Percentiles rank a stretch among this genome's conserved stretches.
phyloP scores from a whole-genome alignment of 352 stramenopile species.

The Pythium insidiosum region DNA sequence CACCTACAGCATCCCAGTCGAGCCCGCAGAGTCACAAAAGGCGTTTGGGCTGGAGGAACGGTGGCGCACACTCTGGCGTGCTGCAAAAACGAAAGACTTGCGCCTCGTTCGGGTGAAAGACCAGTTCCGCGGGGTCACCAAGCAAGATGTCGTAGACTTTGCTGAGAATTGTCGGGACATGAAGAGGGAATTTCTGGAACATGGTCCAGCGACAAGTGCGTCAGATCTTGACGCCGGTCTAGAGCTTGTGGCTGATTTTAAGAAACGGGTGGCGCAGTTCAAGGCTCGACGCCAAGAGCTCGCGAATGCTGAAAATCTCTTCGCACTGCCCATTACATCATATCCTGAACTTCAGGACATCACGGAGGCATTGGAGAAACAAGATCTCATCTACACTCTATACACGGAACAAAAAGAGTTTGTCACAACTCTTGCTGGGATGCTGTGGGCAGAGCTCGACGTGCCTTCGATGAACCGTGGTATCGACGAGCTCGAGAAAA shows the following conservation, averaged over 20 bases:
- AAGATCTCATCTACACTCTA: conserved; percentile 86
- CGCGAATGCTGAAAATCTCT: conserved; percentile 92
- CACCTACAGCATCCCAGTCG: conserved; percentile 74
- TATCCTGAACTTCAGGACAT: conserved; percentile 89
- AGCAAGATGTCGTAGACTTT: conserved; percentile 87
- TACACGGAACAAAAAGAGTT: conserved; percentile 94
- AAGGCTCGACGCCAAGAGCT: conserved; percentile 82
- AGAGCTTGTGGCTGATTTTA: conserved; percentile 82
- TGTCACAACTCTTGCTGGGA: conserved; percentile 78
- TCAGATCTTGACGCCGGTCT: conserved; percentile 86
- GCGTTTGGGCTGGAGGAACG: conserved; percentile 75
- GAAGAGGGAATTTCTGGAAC: conserved; percentile 81
- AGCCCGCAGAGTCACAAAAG: conserved; percentile 47
- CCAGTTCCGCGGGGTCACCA: conserved; percentile 91
- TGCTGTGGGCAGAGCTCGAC: conserved; percentile 92
- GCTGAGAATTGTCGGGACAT: conserved; percentile 79
- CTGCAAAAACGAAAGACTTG: conserved; percentile 90
- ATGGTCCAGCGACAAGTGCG: conserved; percentile 75
- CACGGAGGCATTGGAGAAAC: conserved; percentile 77
- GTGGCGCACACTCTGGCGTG: conserved; percentile 79
- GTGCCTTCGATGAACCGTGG: conserved; percentile 88
- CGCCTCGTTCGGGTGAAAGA: conserved; percentile 92
- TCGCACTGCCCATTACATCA: conserved; percentile 86
- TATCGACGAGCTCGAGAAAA: conserved; percentile 91
- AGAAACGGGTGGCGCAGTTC: conserved; percentile 67